A percentile compares a stretch with the other conserved stretches of the same genome.
Evolutionary conservation across 768 basidiomycete genomes (phyloP).

Genomic region (Amanita polypyramis): DNA sequence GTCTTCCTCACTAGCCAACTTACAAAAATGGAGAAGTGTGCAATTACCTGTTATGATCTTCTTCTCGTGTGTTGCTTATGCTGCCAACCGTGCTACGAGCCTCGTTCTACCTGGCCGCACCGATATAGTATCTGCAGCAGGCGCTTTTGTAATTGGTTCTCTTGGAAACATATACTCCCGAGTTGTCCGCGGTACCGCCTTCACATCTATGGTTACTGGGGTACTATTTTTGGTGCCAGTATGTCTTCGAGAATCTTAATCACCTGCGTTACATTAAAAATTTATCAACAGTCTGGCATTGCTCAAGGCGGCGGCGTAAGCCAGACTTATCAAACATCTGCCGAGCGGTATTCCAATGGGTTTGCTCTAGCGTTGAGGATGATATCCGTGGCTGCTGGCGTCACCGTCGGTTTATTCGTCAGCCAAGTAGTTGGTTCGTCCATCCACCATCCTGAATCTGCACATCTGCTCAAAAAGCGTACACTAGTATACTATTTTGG

Average conservation of each 20-base stretch:
- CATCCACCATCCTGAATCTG: background rate
- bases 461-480: background rate
- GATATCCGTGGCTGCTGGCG: conserved; percentile 78
- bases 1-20: conserved; percentile 64
- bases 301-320: conserved; percentile 65
- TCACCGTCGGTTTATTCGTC: conserved; percentile 76
- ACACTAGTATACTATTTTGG: conserved; percentile 60
- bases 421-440: conserved; percentile 54
- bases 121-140: conserved; percentile 69
- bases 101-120: conserved; percentile 52
- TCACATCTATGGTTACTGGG: conserved; percentile 89
- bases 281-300: conserved; percentile 51
- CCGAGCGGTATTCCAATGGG: conserved; percentile 64
- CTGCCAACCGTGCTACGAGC: conserved; percentile 56
- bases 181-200: conserved; percentile 67
- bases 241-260: conserved; percentile 16
- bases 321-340: conserved; percentile 47
- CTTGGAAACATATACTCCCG: conserved; percentile 78
- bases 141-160: conserved; percentile 70
- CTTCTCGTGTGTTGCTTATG: conserved; percentile 68
- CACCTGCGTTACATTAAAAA: conserved; percentile 3
- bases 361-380: conserved; percentile 74
- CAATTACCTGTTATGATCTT: conserved; percentile 71
- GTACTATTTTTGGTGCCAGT: conserved; percentile 87
- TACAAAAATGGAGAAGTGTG: conserved; percentile 59